Percentiles rank a stretch among this genome's conserved stretches.
These are phyloP conservation scores for Talaromyces amestolkiae DNA, from an alignment of 2,329 filamentous ascomycete species.

Conservation along the genomic window DNA sequence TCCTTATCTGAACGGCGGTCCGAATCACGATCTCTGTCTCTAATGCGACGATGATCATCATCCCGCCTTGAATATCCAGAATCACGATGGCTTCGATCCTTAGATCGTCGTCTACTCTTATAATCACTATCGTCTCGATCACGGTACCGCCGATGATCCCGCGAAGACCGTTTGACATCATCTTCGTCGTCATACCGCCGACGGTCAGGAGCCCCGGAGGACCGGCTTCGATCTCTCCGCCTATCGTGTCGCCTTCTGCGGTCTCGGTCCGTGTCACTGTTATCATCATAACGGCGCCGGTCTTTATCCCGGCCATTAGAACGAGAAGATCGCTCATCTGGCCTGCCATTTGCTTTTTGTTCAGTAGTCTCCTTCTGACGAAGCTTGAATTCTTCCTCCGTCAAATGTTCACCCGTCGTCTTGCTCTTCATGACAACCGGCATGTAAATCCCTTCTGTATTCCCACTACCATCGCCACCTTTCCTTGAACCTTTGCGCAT, in stretches of 20 bases:
- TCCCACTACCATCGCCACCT: constrained; percentile 43
- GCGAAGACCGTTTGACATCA: constrained; percentile 23
- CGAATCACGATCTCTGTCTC: constrained; percentile 32
- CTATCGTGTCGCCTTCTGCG: constrained; percentile 39
- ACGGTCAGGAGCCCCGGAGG: constrained; percentile 26
- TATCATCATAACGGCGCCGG: constrained; percentile 34
- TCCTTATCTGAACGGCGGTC: constrained; percentile 23
- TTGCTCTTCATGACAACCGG: constrained; percentile 62
- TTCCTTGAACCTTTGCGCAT: constrained; percentile 57
- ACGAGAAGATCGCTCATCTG: constrained; percentile 39
- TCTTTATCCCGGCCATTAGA: constrained; percentile 19
- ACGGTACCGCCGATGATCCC: constrained; percentile 25
- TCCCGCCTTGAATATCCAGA: constrained; percentile 16
- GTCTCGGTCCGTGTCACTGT: constrained; percentile 28
- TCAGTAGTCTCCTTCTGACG: constrained; percentile 50
- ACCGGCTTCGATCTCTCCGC: constrained; percentile 31
- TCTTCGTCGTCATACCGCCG: constrained; percentile 39
- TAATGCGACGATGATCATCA: constrained; percentile 20
- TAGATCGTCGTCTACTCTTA: constrained; percentile 31
- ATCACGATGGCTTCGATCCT: constrained; percentile 19
- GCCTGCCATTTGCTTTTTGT: constrained; percentile 47
- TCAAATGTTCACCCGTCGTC: constrained; percentile 60
- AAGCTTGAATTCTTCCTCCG: constrained; percentile 59
- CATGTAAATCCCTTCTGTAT: constrained; percentile 54
- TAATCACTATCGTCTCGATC: constrained; percentile 30